A percentile compares a stretch with the other conserved stretches of the same genome.
Conservation (phyloP, 371 early-diverging fungal genomes). For the Nosema bombycis region DNA sequence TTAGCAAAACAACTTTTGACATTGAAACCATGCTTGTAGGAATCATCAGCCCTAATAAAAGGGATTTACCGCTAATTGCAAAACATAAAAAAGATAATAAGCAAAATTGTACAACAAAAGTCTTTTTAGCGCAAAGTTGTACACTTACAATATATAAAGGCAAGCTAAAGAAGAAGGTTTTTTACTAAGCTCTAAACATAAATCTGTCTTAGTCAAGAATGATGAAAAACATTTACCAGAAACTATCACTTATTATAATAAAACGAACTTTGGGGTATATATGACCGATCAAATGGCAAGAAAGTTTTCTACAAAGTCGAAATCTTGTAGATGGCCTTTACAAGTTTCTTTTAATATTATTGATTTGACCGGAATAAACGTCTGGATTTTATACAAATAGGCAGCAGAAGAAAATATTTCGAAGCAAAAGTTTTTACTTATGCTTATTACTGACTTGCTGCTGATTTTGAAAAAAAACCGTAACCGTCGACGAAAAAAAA, state of each 20-base stretch:
- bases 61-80: neutral
- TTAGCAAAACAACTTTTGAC: neutral
- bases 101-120: neutral
- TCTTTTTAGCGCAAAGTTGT: neutral
- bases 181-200: neutral
- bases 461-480: neutral
- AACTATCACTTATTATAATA: neutral
- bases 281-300: neutral
- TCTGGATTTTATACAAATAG: neutral
- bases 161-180: neutral
- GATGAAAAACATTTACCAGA: neutral
- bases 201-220: neutral
- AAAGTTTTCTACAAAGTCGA: neutral
- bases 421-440: neutral
- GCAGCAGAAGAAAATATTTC: neutral
- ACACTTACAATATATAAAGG: neutral
- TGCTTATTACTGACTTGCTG: neutral
- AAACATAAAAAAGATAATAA: neutral
- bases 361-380: neutral
- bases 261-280: neutral
- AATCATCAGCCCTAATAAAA: neutral
- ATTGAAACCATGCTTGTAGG: neutral
- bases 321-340: no score
- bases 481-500: no score
- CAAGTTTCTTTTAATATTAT: neutral